These are phyloP conservation scores for Rubus parviflorus DNA, from an alignment of 306 rosid species.

Conservation along the genomic window DNA sequence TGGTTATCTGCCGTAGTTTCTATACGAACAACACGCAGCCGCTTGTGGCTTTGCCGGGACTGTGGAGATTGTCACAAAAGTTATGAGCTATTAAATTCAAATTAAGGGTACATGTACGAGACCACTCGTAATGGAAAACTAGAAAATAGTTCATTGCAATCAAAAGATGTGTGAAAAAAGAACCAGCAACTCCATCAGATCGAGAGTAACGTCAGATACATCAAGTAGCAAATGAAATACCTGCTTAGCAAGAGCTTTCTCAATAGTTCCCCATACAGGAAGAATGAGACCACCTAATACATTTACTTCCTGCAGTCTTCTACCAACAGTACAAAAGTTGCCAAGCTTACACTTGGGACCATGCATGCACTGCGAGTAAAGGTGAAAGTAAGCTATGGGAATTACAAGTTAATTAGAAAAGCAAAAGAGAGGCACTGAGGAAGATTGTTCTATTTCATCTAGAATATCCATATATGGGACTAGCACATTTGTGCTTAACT, in stretches of 20 bases:
- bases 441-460: background rate
- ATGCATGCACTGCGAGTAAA: slow-evolving; percentile 87
- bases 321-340: slow-evolving; percentile 82
- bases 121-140: background rate
- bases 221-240: slow-evolving; percentile 34
- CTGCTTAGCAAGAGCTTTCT: slow-evolving; percentile 96
- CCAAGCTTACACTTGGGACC: slow-evolving; percentile 98
- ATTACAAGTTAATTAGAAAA: background rate
- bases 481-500: background rate
- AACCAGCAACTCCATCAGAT: background rate
- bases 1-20: slow-evolving; percentile 75
- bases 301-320: slow-evolving; percentile 97
- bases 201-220: background rate
- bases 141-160: background rate
- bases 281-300: slow-evolving; percentile 94
- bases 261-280: slow-evolving; percentile 96
- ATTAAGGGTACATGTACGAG: background rate
- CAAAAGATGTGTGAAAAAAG: background rate
- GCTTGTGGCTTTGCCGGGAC: slow-evolving; percentile 91
- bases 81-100: background rate
- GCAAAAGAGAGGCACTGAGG: background rate
- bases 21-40: slow-evolving; percentile 88
- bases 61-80: slow-evolving; percentile 30
- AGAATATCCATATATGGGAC: background rate
- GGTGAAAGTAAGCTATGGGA: slow-evolving; percentile 21